Conservation (phyloP, 768 basidiomycete genomes). For the Neoboletus magnificus region DNA sequence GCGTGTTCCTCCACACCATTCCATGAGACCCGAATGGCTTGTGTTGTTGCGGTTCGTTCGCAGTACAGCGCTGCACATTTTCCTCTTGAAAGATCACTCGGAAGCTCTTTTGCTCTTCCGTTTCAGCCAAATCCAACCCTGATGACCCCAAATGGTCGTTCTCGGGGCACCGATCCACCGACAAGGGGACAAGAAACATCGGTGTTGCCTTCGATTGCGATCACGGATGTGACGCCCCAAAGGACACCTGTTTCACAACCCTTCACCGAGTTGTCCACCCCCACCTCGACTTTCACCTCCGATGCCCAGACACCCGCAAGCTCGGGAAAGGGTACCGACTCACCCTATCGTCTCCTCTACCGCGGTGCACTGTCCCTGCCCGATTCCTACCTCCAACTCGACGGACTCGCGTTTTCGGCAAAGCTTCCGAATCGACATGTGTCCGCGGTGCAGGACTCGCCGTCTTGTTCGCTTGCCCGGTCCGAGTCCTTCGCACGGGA, state of each 20-base stretch:
- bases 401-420: slow-evolving; percentile 68
- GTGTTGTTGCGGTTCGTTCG: background rate
- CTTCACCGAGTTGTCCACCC: background rate
- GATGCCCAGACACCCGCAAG: background rate
- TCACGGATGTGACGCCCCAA: slow-evolving; percentile 22
- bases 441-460: slow-evolving; percentile 32
- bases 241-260: background rate
- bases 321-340: slow-evolving; percentile 5
- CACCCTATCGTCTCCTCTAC: slow-evolving; percentile 56
- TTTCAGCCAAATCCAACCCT: background rate
- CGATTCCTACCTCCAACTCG: slow-evolving; percentile 67
- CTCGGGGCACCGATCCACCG: background rate
- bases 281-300: slow-evolving; percentile 1
- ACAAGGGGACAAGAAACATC: background rate
- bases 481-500: slow-evolving; percentile 30
- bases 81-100: background rate
- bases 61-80: background rate
- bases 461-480: slow-evolving; percentile 12
- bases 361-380: slow-evolving; percentile 72
- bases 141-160: slow-evolving; percentile 1
- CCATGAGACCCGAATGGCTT: background rate
- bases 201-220: slow-evolving; percentile 3
- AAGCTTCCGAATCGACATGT: slow-evolving; percentile 33
- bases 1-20: background rate
- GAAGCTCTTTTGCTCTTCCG: background rate